Base-by-base conservation (phyloP, 352 stramenopile species). In the Phytophthora multivora region DNA sequence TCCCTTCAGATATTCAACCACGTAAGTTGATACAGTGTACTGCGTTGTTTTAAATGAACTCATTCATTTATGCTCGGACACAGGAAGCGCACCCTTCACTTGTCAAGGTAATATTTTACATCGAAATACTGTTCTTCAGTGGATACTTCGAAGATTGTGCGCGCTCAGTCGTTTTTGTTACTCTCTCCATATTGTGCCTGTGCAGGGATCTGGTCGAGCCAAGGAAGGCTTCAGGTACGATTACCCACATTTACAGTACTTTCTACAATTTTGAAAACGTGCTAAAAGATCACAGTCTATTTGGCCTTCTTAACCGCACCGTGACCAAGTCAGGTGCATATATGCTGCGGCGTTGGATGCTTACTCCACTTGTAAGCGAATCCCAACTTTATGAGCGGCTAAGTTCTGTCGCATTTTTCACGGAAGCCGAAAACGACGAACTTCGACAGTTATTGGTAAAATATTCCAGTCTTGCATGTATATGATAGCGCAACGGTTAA, bases 171-270 rank as follows among this genome's bases (percentile, higher is more conserved):
- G n/a, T n/a, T n/a, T n/a, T 23, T 23, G 21, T 23, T 30, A 30
- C 8, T 41, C 21, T 11, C 33, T 48, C 25, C 55, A 36, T 2
- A 15, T 43, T 49, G 25, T 23, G 18, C 13, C 11, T 28, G 71
- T 35, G 11, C 19, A 93, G 85, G 77, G 78, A 33, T 74, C 63
- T 53, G 86, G 85, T n/a, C 73, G 79, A 63, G 75, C 83, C 4
- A 96, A 94, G 66, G 86, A 95, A 81, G 86, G 86, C 5, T 93
- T 93, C 48, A 95, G 86, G 86, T 93, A 41, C 3, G 54, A 16
- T 30, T 50, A 13, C 10, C 16, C 9, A 6, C 26, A 31, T 23
- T 41, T 36, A 5, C 23, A 21, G 2, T 48, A 16, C 9, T 46
- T 33, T 38, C 28, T 33, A 33, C 28, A 33, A 33, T 16, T 26